A percentile compares a stretch with the other conserved stretches of the same genome.
Evolutionary conservation across 352 stramenopile species (phyloP).

Genomic region (Albugo candida): DNA sequence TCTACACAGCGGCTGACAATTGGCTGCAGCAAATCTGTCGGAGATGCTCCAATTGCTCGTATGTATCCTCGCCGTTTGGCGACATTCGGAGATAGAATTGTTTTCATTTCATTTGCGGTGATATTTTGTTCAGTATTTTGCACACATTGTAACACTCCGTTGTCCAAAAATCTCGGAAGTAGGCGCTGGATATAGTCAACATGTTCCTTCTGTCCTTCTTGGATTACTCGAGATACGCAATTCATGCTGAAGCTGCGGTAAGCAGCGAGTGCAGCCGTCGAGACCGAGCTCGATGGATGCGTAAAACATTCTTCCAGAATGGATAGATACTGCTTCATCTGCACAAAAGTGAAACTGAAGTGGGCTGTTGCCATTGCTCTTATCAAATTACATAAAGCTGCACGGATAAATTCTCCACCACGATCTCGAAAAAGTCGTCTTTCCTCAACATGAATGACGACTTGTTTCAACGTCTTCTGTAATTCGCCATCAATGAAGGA

Average conservation of each 20-base stretch:
- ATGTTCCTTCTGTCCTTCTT: constrained; percentile 20
- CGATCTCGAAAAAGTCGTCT: constrained; percentile 87
- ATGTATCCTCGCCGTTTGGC: constrained; percentile 75
- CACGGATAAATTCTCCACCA: constrained; percentile 90
- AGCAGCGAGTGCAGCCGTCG: constrained; percentile 58
- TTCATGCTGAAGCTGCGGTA: constrained; percentile 65
- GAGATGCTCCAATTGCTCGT: constrained; percentile 20
- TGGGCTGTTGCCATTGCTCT: constrained; percentile 59
- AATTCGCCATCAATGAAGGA: constrained; percentile 51
- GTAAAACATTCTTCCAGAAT: constrained; percentile 83
- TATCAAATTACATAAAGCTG: constrained; percentile 88
- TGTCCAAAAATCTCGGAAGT: constrained; percentile 34
- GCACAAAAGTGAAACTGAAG: constrained; percentile 28
- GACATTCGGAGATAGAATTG: constrained; percentile 36
- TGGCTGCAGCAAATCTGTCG: constrained; percentile 18
- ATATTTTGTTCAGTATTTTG: constrained; percentile 12
- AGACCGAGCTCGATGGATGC: constrained; percentile 88
- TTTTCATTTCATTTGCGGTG: not conserved
- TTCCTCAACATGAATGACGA: constrained; percentile 85
- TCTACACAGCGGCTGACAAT: constrained; percentile 12
- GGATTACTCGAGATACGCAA: constrained; percentile 73
- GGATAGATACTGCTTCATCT: constrained; percentile 57
- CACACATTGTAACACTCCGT: constrained; percentile 18
- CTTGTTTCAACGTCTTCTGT: constrained; percentile 41
- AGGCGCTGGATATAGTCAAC: constrained; percentile 27